phyloP scores from a whole-genome alignment of 768 basidiomycete species.

The Serendipita sp. region DNA sequence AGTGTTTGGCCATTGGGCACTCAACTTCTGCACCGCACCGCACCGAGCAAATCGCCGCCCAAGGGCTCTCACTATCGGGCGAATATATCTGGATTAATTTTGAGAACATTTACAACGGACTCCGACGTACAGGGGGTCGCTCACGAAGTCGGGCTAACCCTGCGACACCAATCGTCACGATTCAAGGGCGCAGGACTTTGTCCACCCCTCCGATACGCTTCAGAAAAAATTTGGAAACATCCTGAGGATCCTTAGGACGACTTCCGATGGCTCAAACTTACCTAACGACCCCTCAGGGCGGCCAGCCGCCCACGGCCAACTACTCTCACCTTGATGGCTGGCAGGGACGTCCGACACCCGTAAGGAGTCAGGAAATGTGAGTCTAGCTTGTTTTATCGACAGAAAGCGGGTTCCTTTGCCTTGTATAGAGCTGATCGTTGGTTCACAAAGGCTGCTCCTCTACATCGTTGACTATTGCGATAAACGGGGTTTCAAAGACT shows the following conservation, averaged over 20 bases:
- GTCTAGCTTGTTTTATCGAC: background rate
- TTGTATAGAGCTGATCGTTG: background rate
- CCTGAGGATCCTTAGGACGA: background rate
- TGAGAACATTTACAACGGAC: too few species aligned
- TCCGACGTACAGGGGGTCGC: too few species aligned
- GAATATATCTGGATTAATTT: too few species aligned
- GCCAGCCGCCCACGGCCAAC: background rate
- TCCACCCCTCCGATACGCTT: background rate
- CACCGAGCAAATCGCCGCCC: too few species aligned
- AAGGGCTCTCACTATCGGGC: too few species aligned
- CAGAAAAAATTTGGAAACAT: background rate
- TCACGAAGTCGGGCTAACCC: too few species aligned
- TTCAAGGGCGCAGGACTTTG: background rate
- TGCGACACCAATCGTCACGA: background rate
- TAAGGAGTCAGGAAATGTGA: background rate
- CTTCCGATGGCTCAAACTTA: background rate
- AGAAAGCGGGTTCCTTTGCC: background rate
- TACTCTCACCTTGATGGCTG: background rate
- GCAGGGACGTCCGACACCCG: background rate
- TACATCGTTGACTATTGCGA: conserved; percentile 23
- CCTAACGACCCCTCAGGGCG: background rate
- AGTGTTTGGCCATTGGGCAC: too few species aligned
- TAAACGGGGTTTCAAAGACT: conserved; percentile 18
- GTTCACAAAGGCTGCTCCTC: conserved; percentile 17
- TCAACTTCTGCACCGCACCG: too few species aligned